Evolutionary conservation across 805 yeast genomes (phyloP).

Genomic region (Teunomyces atbi): DNA sequence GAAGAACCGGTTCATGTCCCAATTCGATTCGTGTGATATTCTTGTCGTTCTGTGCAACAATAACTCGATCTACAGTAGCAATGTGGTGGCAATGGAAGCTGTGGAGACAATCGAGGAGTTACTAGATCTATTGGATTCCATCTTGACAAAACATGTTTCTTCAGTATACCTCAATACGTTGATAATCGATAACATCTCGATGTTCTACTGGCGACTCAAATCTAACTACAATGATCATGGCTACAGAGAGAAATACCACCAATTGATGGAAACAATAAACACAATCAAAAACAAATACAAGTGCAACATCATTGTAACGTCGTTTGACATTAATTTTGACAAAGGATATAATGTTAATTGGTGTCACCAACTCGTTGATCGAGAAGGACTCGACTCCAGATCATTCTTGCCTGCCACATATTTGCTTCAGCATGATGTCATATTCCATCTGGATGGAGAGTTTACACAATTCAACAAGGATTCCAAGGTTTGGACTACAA

Average conservation of each 20-base stretch:
- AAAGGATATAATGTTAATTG: constrained; percentile 22
- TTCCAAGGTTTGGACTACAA: background rate
- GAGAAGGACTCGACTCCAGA: background rate
- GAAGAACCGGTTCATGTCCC: constrained; percentile 1
- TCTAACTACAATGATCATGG: constrained; percentile 9
- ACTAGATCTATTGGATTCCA: background rate
- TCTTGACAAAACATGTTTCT: background rate
- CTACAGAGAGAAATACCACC: constrained; percentile 13
- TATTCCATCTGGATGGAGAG: constrained; percentile 4
- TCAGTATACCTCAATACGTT: constrained; percentile 17
- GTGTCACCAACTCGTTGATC: background rate
- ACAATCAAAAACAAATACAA: constrained; percentile 15
- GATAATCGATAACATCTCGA: constrained; percentile 32
- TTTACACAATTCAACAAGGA: background rate
- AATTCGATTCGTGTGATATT: background rate
- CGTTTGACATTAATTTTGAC: constrained; percentile 30
- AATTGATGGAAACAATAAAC: constrained; percentile 11
- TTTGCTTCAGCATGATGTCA: background rate
- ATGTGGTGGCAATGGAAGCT: background rate
- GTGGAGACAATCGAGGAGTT: background rate
- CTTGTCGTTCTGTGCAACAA: constrained; percentile 5
- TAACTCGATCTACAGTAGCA: background rate
- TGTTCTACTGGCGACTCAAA: constrained; percentile 32
- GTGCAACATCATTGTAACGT: constrained; percentile 29
- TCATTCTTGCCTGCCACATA: constrained; percentile 1